A percentile compares a stretch with the other conserved stretches of the same genome.
Conservation (phyloP, 192 early-diverging fungal genomes). For the Coemansia erecta region DNA sequence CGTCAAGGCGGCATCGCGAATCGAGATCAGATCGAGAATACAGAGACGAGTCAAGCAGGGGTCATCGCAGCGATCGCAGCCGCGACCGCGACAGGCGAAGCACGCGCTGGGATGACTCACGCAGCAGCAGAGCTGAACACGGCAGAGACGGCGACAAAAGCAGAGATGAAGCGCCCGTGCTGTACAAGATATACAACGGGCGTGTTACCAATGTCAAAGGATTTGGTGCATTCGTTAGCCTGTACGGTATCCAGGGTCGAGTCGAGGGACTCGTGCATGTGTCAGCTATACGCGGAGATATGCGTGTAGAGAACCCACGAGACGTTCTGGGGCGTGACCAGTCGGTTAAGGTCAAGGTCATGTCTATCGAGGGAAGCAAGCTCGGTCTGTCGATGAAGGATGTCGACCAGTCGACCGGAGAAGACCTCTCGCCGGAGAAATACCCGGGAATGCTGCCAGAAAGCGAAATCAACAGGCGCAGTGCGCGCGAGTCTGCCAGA, state of each 20-base stretch:
- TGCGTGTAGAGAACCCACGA: slow-evolving; percentile 71
- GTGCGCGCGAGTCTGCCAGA: not conserved
- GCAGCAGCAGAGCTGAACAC: slow-evolving; percentile 8
- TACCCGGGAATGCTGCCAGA: slow-evolving; percentile 52
- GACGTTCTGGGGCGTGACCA: slow-evolving; percentile 87
- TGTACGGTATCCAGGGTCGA: slow-evolving; percentile 76
- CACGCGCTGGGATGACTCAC: slow-evolving; percentile 41
- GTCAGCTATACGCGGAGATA: slow-evolving; percentile 61
- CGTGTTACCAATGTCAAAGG: slow-evolving; percentile 80
- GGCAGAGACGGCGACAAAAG: not conserved
- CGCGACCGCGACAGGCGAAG: slow-evolving; percentile 14
- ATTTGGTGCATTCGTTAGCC: slow-evolving; percentile 89
- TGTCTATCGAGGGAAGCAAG: slow-evolving; percentile 81
- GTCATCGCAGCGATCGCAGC: slow-evolving; percentile 10
- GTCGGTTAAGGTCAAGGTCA: slow-evolving; percentile 89
- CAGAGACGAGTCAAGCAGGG: slow-evolving; percentile 6
- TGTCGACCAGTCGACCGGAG: slow-evolving; percentile 89
- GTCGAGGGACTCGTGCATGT: slow-evolving; percentile 93
- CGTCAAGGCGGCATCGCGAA: slow-evolving; percentile 8
- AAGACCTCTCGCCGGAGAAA: slow-evolving; percentile 82
- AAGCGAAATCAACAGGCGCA: not conserved
- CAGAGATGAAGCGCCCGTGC: slow-evolving; percentile 67
- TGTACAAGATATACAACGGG: slow-evolving; percentile 93
- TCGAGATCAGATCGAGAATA: slow-evolving; percentile 4
- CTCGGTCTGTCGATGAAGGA: slow-evolving; percentile 94